Percentiles rank a stretch among this genome's conserved stretches.
Evolutionary conservation across 768 basidiomycete genomes (phyloP).

Genomic region (Calocera cornea): DNA sequence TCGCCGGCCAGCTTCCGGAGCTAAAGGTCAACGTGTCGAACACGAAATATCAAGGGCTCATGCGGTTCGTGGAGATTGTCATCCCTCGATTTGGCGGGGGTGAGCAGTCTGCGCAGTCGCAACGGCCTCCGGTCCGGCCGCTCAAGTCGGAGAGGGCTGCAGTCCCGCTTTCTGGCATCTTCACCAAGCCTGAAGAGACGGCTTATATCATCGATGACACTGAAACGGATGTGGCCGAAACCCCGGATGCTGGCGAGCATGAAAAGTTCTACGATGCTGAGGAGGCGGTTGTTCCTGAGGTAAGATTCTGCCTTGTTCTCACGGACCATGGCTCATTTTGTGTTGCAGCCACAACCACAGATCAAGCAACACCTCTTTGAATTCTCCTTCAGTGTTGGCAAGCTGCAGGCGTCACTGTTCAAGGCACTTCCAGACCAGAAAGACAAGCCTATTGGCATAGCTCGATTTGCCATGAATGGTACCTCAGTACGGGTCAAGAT

Average conservation of each 20-base stretch:
- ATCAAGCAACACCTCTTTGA: constrained; percentile 56
- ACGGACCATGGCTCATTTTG: background rate
- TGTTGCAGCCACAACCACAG: constrained; percentile 30
- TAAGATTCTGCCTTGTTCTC: too few species aligned
- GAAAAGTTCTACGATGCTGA: constrained; percentile 56
- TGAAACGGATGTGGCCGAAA: constrained; percentile 16
- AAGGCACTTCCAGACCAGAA: constrained; percentile 42
- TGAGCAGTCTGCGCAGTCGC: background rate
- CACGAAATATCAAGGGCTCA: constrained; percentile 77
- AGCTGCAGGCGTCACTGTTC: constrained; percentile 63
- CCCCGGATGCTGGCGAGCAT: constrained; percentile 15
- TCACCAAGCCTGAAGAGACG: background rate
- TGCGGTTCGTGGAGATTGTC: constrained; percentile 82
- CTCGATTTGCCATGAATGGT: constrained; percentile 68
- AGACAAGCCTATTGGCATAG: constrained; percentile 74
- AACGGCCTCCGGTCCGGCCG: constrained; percentile 13
- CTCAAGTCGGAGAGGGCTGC: background rate
- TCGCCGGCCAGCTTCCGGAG: constrained; percentile 75
- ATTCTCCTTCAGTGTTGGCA: constrained; percentile 75
- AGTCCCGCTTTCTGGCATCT: background rate
- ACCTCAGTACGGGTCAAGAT: constrained; percentile 68
- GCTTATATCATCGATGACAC: constrained; percentile 12
- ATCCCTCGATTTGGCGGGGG: constrained; percentile 59
- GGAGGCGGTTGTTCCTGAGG: constrained; percentile 45
- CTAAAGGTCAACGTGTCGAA: constrained; percentile 85